These are phyloP conservation scores for Penstemon davidsonii DNA, from an alignment of 257 asterid genomes.

Conservation along the genomic window DNA sequence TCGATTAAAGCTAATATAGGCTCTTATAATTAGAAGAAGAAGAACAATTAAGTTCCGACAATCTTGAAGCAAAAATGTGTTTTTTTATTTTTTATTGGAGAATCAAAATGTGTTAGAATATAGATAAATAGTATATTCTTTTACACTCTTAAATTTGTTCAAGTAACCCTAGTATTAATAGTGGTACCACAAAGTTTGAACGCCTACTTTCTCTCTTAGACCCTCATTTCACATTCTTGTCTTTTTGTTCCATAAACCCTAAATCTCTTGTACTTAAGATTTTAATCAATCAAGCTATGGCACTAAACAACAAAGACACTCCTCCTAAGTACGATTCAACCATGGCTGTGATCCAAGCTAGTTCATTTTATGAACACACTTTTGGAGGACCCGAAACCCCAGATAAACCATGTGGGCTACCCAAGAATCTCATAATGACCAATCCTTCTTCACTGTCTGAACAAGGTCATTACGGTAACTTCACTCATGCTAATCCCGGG, in stretches of 20 bases:
- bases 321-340: constrained; percentile 39
- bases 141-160: neutral
- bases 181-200: constrained; percentile 27
- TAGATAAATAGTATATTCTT: no score
- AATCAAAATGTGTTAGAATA: no score
- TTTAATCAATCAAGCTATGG: constrained; percentile 36
- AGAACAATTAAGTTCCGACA: neutral
- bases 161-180: constrained; percentile 29
- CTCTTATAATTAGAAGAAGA: neutral
- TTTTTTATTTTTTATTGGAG: no score
- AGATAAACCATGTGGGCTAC: constrained; percentile 31
- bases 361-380: constrained; percentile 52
- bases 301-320: constrained; percentile 51
- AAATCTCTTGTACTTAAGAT: neutral
- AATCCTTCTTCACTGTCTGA: constrained; percentile 57
- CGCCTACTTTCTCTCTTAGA: constrained; percentile 12
- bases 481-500: constrained; percentile 43
- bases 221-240: constrained; percentile 17
- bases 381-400: constrained; percentile 51
- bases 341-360: constrained; percentile 57
- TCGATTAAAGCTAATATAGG: no score
- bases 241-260: constrained; percentile 2
- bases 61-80: no score
- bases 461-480: constrained; percentile 58
- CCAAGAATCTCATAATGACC: constrained; percentile 47